Evolutionary conservation across 371 early-diverging fungal species (phyloP), one percentile per base, ranked within the genome.

Genomic region (Chytridium lagenaria): DNA sequence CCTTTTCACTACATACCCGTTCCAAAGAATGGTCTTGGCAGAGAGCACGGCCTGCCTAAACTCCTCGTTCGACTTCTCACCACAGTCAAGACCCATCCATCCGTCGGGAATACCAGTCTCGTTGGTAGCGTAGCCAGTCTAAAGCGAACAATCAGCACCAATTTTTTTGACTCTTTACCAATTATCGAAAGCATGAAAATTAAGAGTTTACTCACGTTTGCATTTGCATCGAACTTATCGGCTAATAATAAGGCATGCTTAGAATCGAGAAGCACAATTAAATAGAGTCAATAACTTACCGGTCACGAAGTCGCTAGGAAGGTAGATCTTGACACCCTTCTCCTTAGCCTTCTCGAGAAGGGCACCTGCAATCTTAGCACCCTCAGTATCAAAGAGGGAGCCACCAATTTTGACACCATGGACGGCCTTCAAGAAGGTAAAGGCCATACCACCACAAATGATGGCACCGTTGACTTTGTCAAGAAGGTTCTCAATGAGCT

Each of bases 361-460:
- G 37, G 85, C 80, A 23, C 86, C 78, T n/a, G 97, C 96, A 76
- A 95, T 91, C 79, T 91, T 84, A 69, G 96, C 85, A 70, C 97
- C 98, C 19, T 86, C 91, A 73, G 91, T 88, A 85, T 98, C 99
- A 74, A 89, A 98, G 59, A 98, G 88, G 33, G 97, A 97, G 75
- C 81, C 89, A 78, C 99, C 99, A 80, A 98, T 98, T 89, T 93
- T 87, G 80, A 96, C 90, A 61, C 86, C 82, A 26, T 94, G 85
- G 61, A 93, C 81, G 61, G 91, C 88, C 91, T 98, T 97, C 86
- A 94, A 90, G 90, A 99, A 97, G 68, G 99, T 98, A 87, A 95
- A 97, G 72, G 96, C 95, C 97, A 99, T 97, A 68, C 96, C 98
- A 77, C 99, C 99, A 77, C 93, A 93, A 75, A 99, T 92, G 77